Base-by-base conservation (phyloP, 257 asterid genomes). In the Mentha longifolia region DNA sequence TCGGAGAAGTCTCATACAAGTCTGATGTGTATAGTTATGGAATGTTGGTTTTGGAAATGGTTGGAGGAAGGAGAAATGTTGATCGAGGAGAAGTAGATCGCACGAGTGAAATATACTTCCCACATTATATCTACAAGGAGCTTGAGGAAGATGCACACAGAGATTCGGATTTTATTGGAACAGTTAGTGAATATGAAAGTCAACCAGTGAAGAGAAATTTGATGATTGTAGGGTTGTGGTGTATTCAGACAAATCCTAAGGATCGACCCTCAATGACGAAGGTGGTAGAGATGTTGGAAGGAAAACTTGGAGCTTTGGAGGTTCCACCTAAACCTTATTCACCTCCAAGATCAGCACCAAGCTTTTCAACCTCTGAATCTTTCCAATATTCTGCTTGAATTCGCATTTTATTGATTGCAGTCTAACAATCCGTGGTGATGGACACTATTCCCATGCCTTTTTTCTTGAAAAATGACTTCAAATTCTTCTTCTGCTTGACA, bases 271-370 rank as follows among this genome's bases (percentile, higher is more conserved):
- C 88, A 0, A 83, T 83, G 67, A 81, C 15, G 5, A 70, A 45
- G 16, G 88, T 86, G 31, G 61, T 77, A 0, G 87, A 83, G 47
- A 86, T 86, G 87, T 67, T 83, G 35, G 82, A 81, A 68, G 84
- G 87, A 0, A 67, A 47, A 4, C 22, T 71, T 0, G 74, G 69
- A 13, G 41, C 71, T 2, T 31, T 83, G 61, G 43, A 60, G 33
- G 61, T 83, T 3, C 91, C 91, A 9, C 87, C 84, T 0, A 75
- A 56, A 16, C 82, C 84, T 15, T 63, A 35, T 42, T 77, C 82
- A 47, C 68, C 83, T 13, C 65, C 82, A 10, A 50, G 33, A 74
- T 2, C 67, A 28, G 35, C 62, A 43, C 12, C 12, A 41, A 41
- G 2, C 13, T 41, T 10, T 9, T 41, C 46, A 6, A 9, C 2